A percentile compares a stretch with the other conserved stretches of the same genome.
phyloP scores from a whole-genome alignment of 208 protist species.

The Strigomonas culicis region DNA sequence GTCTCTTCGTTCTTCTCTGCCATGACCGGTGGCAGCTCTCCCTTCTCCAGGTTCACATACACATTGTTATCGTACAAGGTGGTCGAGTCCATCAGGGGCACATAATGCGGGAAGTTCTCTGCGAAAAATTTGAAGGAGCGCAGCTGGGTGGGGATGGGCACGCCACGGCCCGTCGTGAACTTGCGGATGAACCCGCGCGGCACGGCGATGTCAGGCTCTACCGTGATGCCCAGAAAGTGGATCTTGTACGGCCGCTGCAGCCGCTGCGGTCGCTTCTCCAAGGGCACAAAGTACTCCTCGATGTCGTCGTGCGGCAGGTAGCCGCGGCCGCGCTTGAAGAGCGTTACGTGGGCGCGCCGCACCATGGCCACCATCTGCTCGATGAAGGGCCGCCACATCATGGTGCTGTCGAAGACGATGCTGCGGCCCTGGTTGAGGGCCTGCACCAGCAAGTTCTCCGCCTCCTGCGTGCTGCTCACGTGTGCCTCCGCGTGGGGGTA shows the following conservation, averaged over 20 bases:
- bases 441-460: constrained; percentile 75
- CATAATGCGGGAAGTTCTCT: constrained; percentile 73
- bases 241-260: constrained; percentile 68
- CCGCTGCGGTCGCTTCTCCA: constrained; percentile 26
- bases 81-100: constrained; percentile 46
- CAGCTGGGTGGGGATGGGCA: constrained; percentile 75
- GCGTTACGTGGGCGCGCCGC: constrained; percentile 58
- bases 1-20: constrained; percentile 41
- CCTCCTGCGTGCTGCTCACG: constrained; percentile 62
- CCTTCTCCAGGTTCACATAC: constrained; percentile 72
- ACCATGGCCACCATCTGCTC: constrained; percentile 77
- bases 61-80: constrained; percentile 89
- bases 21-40: constrained; percentile 72
- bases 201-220: constrained; percentile 82
- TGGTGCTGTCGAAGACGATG: constrained; percentile 86
- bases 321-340: constrained; percentile 69
- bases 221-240: constrained; percentile 75
- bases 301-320: constrained; percentile 33
- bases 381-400: constrained; percentile 90
- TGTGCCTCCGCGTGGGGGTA: constrained; percentile 27
- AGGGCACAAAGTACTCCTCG: constrained; percentile 68
- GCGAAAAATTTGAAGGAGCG: constrained; percentile 87
- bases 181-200: constrained; percentile 82
- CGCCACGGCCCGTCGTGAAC: constrained; percentile 73
- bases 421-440: constrained; percentile 78